phyloP scores from a whole-genome alignment of 2,329 filamentous ascomycete species.

The Ophiostoma tasmaniense region DNA sequence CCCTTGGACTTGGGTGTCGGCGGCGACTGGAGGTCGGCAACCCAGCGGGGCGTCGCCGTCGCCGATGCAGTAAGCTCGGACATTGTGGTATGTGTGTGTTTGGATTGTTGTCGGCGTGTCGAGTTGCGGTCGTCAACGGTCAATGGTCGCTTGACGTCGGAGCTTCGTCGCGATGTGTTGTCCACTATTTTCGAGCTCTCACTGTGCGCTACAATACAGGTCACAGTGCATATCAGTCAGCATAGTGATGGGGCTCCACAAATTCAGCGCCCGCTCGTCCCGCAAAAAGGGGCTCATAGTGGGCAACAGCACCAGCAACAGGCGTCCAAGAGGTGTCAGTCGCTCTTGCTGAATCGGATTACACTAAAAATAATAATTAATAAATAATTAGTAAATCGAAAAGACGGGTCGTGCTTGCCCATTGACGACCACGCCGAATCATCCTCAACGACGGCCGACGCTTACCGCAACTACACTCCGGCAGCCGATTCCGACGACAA shows the following conservation, averaged over 20 bases:
- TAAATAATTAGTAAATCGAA: background rate
- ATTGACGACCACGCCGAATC: background rate
- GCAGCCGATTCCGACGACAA: background rate
- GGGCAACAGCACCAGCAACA: background rate
- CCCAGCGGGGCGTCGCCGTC: constrained; percentile 61
- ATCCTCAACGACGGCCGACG: background rate
- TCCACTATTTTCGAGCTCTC: background rate
- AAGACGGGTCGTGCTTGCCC: background rate
- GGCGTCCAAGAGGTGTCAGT: too few relatives aligned
- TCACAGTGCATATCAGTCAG: background rate
- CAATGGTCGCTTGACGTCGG: background rate
- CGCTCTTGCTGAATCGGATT: too few relatives aligned
- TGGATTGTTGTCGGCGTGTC: background rate
- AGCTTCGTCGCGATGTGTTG: background rate
- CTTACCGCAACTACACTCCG: background rate
- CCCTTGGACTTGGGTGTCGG: constrained; percentile 59
- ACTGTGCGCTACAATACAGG: too few relatives aligned
- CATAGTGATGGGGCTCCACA: background rate
- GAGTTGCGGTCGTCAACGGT: background rate
- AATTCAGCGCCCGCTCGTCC: background rate
- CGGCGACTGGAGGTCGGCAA: constrained; percentile 65
- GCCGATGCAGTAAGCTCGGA: constrained; percentile 22
- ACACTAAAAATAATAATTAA: background rate
- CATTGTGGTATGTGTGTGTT: constrained; percentile 19
- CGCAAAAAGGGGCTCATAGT: background rate